Conservation (phyloP, 2,329 filamentous ascomycete genomes). For the Pyrenophora graminea region DNA sequence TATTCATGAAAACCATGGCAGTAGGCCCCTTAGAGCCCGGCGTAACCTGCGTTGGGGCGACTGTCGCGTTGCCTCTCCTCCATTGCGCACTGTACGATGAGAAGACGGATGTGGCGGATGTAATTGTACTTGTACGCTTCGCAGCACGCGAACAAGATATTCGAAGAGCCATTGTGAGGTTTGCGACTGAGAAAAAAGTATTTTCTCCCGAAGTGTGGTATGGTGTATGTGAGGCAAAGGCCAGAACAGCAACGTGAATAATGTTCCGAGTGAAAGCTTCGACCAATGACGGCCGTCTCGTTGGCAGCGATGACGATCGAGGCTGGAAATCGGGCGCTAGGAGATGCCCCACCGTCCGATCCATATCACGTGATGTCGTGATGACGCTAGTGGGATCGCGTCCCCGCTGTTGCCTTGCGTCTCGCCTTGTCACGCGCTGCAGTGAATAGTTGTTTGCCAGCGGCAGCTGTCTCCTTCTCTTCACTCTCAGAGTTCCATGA, state of each 20-base stretch:
- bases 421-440: constrained; percentile 3
- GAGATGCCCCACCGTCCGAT: constrained; percentile 1
- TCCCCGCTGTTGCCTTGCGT: constrained; percentile 29
- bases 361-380: constrained; percentile 28
- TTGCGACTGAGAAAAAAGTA: constrained; percentile 27
- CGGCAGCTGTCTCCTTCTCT: not conserved
- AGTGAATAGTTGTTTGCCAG: not conserved
- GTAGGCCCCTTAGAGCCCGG: constrained; percentile 78
- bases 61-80: constrained; percentile 50
- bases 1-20: constrained; percentile 98
- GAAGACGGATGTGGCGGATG: constrained; percentile 34
- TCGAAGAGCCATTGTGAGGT: constrained; percentile 46
- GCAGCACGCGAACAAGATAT: constrained; percentile 39
- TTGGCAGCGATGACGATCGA: constrained; percentile 34
- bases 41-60: constrained; percentile 75
- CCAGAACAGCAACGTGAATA: constrained; percentile 30
- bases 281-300: constrained; percentile 29
- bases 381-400: constrained; percentile 22
- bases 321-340: constrained; percentile 23
- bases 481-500: not conserved
- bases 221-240: constrained; percentile 12
- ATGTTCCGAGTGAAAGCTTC: constrained; percentile 24
- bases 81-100: constrained; percentile 42
- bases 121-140: constrained; percentile 36
- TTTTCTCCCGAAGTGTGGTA: not conserved